Evolutionary conservation across 208 protist genomes (phyloP).

Genomic region (Leishmania major): DNA sequence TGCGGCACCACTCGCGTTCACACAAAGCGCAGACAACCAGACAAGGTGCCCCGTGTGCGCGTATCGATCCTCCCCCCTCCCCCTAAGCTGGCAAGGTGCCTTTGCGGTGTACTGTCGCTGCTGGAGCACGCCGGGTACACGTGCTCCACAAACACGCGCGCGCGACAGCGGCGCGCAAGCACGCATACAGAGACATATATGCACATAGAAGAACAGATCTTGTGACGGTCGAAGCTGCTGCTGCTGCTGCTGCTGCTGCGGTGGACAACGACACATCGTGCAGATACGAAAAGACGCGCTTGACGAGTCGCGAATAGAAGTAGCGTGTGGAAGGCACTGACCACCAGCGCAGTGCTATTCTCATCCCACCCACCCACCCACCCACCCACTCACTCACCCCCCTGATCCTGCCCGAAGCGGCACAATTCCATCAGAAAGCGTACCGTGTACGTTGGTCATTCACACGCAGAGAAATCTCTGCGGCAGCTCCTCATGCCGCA

Average conservation of each 20-base stretch:
- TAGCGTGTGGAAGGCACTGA: neutral
- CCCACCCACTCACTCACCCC: neutral
- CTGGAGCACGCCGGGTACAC: neutral
- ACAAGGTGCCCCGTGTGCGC: neutral
- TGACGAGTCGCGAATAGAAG: neutral
- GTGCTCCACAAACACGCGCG: neutral
- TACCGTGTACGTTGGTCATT: neutral
- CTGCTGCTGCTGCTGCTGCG: neutral
- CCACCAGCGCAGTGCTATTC: neutral
- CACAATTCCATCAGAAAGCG: neutral
- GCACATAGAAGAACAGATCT: neutral
- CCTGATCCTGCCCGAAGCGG: neutral
- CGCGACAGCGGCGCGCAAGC: neutral
- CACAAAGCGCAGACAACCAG: neutral
- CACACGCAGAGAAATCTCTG: neutral
- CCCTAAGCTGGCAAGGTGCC: neutral
- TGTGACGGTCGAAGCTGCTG: neutral
- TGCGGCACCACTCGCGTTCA: neutral
- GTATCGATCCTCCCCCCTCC: neutral
- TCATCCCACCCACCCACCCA: neutral
- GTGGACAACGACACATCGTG: neutral
- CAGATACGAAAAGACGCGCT: neutral
- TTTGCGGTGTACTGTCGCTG: neutral
- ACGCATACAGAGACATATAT: neutral
- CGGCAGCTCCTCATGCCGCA: conserved; percentile 13